Evolutionary conservation across 2,329 filamentous ascomycete genomes (phyloP), one percentile per base, ranked within the genome.

Genomic region (Aspergillus caelatus): DNA sequence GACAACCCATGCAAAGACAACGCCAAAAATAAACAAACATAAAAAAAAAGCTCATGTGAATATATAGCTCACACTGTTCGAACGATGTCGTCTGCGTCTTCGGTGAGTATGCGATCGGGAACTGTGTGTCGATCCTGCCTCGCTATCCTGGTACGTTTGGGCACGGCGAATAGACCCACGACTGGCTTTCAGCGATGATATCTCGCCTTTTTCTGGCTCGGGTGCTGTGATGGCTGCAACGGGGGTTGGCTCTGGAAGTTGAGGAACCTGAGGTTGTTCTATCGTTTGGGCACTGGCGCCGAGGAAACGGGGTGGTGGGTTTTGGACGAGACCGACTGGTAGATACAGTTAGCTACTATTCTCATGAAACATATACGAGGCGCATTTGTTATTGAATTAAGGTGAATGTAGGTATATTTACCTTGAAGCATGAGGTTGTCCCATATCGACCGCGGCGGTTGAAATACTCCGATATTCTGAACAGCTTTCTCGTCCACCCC

Each of bases 381-480:
- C 28, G 0, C 0, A 14, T 48, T 8, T 12, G 3, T 41, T 19
- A 9, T 41, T 9, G 1, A 19, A 41, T 9, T 5, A 14, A 0
- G 2, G 9, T 1, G 12, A 21, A 16, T 36, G 10, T 9, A n/a
- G 16, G 21, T 12, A 55, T n/a, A 19, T 16, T 10, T 55, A 55
- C 52, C 52, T 55, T 55, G 52, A 0, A 55, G n/a, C 52, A 55
- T 39, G 12, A 55, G 23, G 11, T 55, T 55, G n/a, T 55, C 52
- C 52, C 52, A 55, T 12, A 55, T 55, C 4, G 52, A 36, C n/a
- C 52, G 36, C 6, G 58, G 48, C 5, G 58, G 58, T 19, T 41
- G 26, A 30, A 53, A 60, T 3, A 60, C 21, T 6, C 58, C 58
- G 48, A 60, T 53, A 30, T 60, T 60, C 19, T 54, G 34, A 45